Evolutionary conservation across 1,139 yeast species (phyloP), one percentile per base, ranked within the genome.

Genomic region (Geotrichum europaeum): DNA sequence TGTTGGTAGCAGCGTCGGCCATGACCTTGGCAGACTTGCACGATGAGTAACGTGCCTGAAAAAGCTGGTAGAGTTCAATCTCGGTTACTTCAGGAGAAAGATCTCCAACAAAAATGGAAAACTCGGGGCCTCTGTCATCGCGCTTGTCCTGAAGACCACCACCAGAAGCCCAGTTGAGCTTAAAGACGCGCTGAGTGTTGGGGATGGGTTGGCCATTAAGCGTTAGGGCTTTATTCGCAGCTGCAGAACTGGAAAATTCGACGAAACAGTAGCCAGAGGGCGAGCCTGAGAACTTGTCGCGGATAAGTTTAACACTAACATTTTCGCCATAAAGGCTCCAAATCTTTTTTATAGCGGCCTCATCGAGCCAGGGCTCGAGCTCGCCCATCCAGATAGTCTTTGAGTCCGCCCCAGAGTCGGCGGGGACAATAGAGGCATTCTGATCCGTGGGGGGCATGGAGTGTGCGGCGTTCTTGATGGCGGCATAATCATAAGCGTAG

Each of bases 321-420:
- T 70, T 69, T 64, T 80, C 81, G 53, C 83, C 83, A 59, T 79
- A 72, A 53, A 76, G 73, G 43, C 74, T 76, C 97, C 97, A 92
- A 59, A 90, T 78, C 60, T 82, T 79, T 51, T 80, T 78, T 57
- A 92, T 83, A 56, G 83, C 79, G 18, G 77, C 77, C 72, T 91
- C 97, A 65, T 87, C 91, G 85, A 95, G 88, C 75, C 84, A 79
- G 1, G 95, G 89, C 67, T 91, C 97, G 55, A 92, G 76, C 72
- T 91, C 97, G 12, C 97, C 98, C 97, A 92, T 92, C 97, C 97
- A 91, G 59, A 90, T 73, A 2, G 81, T 78, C 51, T 68, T 68
- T 10, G 62, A 57, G n/a, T 50, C 58, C 2, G 36, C 60, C 9
- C 22, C 51, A 30, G 57, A 40, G 20, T 40, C 47, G 10, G 47